Evolutionary conservation across 495 filamentous ascomycete species (phyloP).

Genomic region (Pyronema domesticum): DNA sequence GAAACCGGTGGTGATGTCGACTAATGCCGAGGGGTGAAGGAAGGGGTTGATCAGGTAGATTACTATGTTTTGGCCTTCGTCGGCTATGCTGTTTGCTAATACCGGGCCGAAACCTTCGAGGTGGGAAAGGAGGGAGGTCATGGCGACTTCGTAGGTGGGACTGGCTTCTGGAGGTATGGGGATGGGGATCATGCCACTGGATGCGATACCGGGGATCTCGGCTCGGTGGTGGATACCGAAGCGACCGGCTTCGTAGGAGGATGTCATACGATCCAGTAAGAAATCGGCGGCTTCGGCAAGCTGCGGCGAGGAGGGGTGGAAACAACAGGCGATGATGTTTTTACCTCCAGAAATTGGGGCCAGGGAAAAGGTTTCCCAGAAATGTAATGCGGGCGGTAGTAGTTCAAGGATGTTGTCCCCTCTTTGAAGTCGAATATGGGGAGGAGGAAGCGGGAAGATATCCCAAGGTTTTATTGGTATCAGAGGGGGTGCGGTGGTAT

Average conservation of each 20-base stretch:
- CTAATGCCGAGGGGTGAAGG: slow-evolving; percentile 41
- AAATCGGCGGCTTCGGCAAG: slow-evolving; percentile 40
- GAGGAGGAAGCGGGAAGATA: slow-evolving; percentile 33
- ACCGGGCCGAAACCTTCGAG: slow-evolving; percentile 25
- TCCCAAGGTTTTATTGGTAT: slow-evolving; percentile 2
- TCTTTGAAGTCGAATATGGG: slow-evolving; percentile 61
- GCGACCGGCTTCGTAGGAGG: slow-evolving; percentile 61
- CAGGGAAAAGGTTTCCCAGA: slow-evolving; percentile 84
- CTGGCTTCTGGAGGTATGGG: slow-evolving; percentile 15
- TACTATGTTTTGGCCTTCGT: slow-evolving; percentile 48
- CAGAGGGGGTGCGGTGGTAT: background rate
- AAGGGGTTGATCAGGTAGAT: slow-evolving; percentile 78
- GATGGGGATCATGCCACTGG: slow-evolving; percentile 43
- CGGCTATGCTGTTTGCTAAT: slow-evolving; percentile 28
- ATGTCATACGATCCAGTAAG: slow-evolving; percentile 55
- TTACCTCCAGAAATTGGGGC: slow-evolving; percentile 62
- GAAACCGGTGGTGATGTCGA: slow-evolving; percentile 65
- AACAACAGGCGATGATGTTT: slow-evolving; percentile 58
- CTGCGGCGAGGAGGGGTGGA: slow-evolving; percentile 49
- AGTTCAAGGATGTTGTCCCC: slow-evolving; percentile 57
- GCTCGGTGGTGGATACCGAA: slow-evolving; percentile 53
- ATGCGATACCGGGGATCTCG: slow-evolving; percentile 32
- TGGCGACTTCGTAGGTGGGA: slow-evolving; percentile 13
- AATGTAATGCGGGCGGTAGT: slow-evolving; percentile 58
- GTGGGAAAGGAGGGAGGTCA: slow-evolving; percentile 23